Percentiles rank a stretch among this genome's conserved stretches.
phyloP scores from a whole-genome alignment of 2,329 filamentous ascomycete genomes.

The Aureobasidium leucospermi region DNA sequence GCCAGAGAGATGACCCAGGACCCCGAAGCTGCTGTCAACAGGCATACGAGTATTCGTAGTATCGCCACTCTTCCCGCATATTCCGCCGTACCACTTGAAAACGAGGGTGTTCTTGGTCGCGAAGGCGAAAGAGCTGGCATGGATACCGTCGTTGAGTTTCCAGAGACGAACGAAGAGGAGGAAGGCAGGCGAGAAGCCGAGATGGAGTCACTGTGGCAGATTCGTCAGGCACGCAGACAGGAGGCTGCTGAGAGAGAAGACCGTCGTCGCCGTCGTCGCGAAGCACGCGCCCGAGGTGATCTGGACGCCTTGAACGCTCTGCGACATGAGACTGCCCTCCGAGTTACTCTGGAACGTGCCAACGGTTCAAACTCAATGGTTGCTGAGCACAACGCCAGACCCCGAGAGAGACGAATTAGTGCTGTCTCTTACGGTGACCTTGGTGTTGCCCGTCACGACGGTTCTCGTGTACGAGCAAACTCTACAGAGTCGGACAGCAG shows the following conservation, averaged over 20 bases:
- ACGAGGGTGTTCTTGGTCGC: slow-evolving; percentile 74
- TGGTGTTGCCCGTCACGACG: slow-evolving; percentile 69
- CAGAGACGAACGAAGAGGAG: slow-evolving; percentile 70
- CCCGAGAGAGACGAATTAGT: slow-evolving; percentile 60
- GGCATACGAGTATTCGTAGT: slow-evolving; percentile 82
- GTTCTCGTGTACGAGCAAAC: slow-evolving; percentile 64
- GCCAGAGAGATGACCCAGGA: slow-evolving; percentile 4
- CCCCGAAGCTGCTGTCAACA: slow-evolving; percentile 50
- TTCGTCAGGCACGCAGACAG: slow-evolving; percentile 67
- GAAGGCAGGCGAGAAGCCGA: slow-evolving; percentile 74
- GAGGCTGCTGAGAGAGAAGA: slow-evolving; percentile 73
- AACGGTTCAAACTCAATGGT: slow-evolving; percentile 39
- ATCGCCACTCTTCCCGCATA: slow-evolving; percentile 91
- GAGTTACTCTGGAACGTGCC: slow-evolving; percentile 36
- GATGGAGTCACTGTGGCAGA: slow-evolving; percentile 90
- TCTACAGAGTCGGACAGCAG: slow-evolving; percentile 66
- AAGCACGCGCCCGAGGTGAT: slow-evolving; percentile 68
- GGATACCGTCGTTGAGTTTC: slow-evolving; percentile 81
- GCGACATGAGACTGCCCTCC: slow-evolving; percentile 47
- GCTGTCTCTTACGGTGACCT: slow-evolving; percentile 71
- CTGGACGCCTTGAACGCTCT: slow-evolving; percentile 60
- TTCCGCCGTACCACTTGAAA: slow-evolving; percentile 61
- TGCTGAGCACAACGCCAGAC: slow-evolving; percentile 53
- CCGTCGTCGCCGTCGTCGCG: slow-evolving; percentile 59
- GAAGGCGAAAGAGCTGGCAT: slow-evolving; percentile 90